phyloP scores from a whole-genome alignment of 2,329 filamentous ascomycete genomes.

The Aspergillus fructus region DNA sequence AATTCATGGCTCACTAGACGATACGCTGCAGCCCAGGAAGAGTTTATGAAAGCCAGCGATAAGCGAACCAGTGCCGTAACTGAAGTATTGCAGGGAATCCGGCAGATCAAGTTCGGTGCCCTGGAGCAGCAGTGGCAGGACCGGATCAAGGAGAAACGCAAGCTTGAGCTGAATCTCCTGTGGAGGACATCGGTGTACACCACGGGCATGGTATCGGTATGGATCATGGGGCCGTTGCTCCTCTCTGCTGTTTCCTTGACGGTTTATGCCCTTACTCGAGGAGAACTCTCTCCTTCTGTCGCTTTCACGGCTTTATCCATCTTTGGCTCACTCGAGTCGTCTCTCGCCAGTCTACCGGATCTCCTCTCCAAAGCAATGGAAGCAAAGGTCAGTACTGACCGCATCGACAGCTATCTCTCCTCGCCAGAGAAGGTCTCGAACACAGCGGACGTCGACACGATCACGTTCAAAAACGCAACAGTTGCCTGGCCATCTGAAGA shows the following conservation, averaged over 20 bases:
- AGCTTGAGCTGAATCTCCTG: conserved; percentile 63
- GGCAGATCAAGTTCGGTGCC: conserved; percentile 80
- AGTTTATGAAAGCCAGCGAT: conserved; percentile 72
- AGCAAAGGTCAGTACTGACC: conserved; percentile 68
- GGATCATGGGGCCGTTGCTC: conserved; percentile 70
- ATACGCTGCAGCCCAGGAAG: conserved; percentile 64
- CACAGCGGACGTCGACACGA: conserved; percentile 53
- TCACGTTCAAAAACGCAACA: conserved; percentile 65
- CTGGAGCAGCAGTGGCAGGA: conserved; percentile 72
- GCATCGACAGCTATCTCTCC: conserved; percentile 71
- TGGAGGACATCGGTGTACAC: conserved; percentile 67
- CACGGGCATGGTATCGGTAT: conserved; percentile 62
- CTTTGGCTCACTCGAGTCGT: conserved; percentile 71
- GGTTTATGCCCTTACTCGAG: conserved; percentile 65
- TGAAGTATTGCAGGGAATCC: conserved; percentile 72
- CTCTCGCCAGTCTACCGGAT: conserved; percentile 70
- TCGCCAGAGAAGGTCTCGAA: conserved; percentile 63
- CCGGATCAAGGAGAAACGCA: conserved; percentile 63
- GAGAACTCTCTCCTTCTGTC: conserved; percentile 66
- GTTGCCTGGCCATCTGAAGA: conserved; percentile 72
- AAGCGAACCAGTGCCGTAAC: conserved; percentile 71
- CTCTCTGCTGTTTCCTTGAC: conserved; percentile 70
- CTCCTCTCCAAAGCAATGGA: conserved; percentile 70
- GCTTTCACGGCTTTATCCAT: conserved; percentile 75
- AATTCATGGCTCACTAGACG: conserved; percentile 66